Evolutionary conservation across 148 eudicot species (phyloP).

Genomic region (Camellia granthamiana): DNA sequence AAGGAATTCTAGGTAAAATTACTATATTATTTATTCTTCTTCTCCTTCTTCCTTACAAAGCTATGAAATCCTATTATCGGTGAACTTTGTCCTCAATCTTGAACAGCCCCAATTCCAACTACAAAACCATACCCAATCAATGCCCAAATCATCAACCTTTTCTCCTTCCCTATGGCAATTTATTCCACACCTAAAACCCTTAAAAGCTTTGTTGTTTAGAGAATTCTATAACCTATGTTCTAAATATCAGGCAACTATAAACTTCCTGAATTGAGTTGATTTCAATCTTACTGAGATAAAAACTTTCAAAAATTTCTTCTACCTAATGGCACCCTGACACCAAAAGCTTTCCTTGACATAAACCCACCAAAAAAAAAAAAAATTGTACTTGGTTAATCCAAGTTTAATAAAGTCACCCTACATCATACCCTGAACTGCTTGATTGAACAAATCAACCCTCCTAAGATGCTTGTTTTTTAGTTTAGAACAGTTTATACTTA

Average conservation of each 20-base stretch:
- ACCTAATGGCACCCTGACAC: neutral
- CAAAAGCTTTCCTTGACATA: neutral
- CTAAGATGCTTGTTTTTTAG: too few relatives aligned
- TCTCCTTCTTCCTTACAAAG: neutral
- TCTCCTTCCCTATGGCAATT: neutral
- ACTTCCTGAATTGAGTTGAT: neutral
- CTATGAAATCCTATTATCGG: neutral
- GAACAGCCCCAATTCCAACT: neutral
- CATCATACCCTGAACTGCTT: neutral
- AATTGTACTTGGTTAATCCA: neutral
- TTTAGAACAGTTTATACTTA: too few relatives aligned
- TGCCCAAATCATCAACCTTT: neutral
- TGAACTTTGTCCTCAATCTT: neutral
- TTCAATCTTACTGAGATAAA: neutral
- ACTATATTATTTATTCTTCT: neutral
- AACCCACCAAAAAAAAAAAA: neutral
- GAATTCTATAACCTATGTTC: neutral
- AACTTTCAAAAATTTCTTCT: neutral
- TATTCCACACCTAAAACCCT: neutral
- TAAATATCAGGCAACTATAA: neutral
- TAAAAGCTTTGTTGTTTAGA: neutral
- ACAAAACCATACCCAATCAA: neutral
- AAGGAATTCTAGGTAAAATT: neutral
- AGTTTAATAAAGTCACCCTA: neutral
- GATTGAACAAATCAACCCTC: neutral